Percentiles rank a stretch among this genome's conserved stretches.
phyloP scores from a whole-genome alignment of 305 asterid genomes.

The Fraxinus baroniana region DNA sequence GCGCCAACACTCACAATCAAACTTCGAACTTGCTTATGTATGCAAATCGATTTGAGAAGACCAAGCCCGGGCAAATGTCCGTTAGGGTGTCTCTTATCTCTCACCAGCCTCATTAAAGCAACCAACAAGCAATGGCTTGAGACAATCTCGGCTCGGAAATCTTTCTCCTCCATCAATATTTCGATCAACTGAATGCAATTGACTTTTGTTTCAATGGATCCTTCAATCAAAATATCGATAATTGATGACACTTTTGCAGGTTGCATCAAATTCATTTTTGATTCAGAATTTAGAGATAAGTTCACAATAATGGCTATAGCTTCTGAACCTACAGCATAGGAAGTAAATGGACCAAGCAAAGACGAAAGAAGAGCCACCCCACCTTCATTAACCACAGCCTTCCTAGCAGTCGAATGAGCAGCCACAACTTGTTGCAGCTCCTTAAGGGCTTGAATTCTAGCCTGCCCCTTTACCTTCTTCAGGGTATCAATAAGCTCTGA shows the following conservation, averaged over 20 bases:
- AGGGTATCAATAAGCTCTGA: constrained; percentile 42
- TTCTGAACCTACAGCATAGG: constrained; percentile 59
- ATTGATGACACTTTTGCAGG: constrained; percentile 50
- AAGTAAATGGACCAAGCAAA: constrained; percentile 59
- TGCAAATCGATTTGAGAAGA: constrained; percentile 43
- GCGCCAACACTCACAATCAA: constrained; percentile 46
- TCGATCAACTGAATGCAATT: constrained; percentile 44
- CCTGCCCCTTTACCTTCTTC: constrained; percentile 52
- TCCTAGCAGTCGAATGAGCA: constrained; percentile 45
- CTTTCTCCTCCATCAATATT: constrained; percentile 48
- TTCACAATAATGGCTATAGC: constrained; percentile 52
- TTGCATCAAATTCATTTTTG: constrained; percentile 47
- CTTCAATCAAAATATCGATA: constrained; percentile 50
- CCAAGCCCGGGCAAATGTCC: constrained; percentile 49
- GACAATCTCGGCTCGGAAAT: constrained; percentile 39
- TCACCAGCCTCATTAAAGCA: constrained; percentile 57
- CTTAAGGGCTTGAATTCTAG: constrained; percentile 46
- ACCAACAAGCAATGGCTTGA: constrained; percentile 57
- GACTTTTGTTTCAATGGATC: constrained; percentile 51
- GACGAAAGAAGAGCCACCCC: constrained; percentile 47
- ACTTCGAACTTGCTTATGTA: constrained; percentile 33
- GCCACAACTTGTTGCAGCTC: constrained; percentile 43
- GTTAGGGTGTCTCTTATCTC: constrained; percentile 46
- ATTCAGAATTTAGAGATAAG: constrained; percentile 37
- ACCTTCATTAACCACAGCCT: constrained; percentile 48